Conservation (phyloP, 2,329 filamentous ascomycete genomes). For the Phialophora verrucosa region DNA sequence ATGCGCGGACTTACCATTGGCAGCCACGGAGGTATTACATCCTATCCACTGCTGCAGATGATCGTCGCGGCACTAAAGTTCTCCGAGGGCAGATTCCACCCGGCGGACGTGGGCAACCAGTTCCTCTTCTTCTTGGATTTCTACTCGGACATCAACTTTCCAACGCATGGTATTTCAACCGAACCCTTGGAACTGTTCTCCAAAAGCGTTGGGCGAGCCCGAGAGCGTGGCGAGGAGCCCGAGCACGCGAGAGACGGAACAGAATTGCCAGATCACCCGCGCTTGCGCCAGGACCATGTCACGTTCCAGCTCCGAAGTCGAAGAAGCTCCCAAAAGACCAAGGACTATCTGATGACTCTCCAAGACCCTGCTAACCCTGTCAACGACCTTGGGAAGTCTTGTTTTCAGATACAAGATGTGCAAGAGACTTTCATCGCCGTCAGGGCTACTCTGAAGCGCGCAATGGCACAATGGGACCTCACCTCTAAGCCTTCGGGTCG, state of each 20-base stretch:
- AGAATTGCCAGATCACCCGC: neutral
- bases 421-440: conserved; percentile 49
- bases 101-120: conserved; percentile 46
- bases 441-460: conserved; percentile 26
- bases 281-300: neutral
- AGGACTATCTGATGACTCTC: conserved; percentile 55
- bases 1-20: conserved; percentile 57
- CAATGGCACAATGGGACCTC: conserved; percentile 32
- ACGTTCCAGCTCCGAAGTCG: conserved; percentile 4
- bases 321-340: conserved; percentile 13
- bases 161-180: conserved; percentile 55
- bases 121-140: conserved; percentile 58
- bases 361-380: conserved; percentile 64
- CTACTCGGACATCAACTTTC: conserved; percentile 56
- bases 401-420: conserved; percentile 57
- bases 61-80: conserved; percentile 60
- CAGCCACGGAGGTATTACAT: conserved; percentile 56
- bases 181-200: conserved; percentile 54
- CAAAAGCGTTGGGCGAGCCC: conserved; percentile 40
- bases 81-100: conserved; percentile 44
- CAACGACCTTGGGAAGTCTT: conserved; percentile 61
- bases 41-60: conserved; percentile 64
- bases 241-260: conserved; percentile 11
- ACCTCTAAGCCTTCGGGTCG: neutral
- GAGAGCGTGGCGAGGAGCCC: neutral